Evolutionary conservation across 495 filamentous ascomycete genomes (phyloP).

Genomic region (Penicillium pancosmium): DNA sequence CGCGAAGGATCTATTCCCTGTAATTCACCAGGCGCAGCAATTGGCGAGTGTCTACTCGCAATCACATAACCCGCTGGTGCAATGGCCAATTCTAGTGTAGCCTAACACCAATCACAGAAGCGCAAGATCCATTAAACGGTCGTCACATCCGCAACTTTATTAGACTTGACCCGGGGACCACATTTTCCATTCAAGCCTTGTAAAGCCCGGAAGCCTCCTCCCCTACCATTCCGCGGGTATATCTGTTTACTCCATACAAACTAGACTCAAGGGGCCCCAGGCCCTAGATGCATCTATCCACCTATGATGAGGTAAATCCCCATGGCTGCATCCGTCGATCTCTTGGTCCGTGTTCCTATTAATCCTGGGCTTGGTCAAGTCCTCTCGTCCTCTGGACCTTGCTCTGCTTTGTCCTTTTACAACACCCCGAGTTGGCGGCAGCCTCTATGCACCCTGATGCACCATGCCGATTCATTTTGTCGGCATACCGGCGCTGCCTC

Average conservation of each 20-base stretch:
- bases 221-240: background rate
- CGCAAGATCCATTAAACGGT: background rate
- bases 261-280: too few species aligned
- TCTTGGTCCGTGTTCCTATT: background rate
- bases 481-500: conserved; percentile 12
- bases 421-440: background rate
- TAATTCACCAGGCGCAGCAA: background rate
- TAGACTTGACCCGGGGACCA: background rate
- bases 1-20: background rate
- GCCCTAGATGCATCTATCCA: background rate
- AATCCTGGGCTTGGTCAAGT: background rate
- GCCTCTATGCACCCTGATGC: conserved; percentile 17
- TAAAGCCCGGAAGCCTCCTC: background rate
- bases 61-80: background rate
- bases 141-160: conserved; percentile 1
- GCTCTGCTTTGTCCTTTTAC: background rate
- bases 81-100: background rate
- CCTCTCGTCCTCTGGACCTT: background rate
- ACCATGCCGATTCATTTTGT: background rate
- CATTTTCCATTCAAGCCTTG: background rate
- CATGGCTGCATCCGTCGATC: background rate
- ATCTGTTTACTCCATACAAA: background rate
- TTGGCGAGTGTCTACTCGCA: background rate
- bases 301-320: background rate
- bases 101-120: background rate